Percentiles rank a stretch among this genome's conserved stretches.
Conservation (phyloP, 176 grass and related monocot species). For the Pontederia crassipes region DNA sequence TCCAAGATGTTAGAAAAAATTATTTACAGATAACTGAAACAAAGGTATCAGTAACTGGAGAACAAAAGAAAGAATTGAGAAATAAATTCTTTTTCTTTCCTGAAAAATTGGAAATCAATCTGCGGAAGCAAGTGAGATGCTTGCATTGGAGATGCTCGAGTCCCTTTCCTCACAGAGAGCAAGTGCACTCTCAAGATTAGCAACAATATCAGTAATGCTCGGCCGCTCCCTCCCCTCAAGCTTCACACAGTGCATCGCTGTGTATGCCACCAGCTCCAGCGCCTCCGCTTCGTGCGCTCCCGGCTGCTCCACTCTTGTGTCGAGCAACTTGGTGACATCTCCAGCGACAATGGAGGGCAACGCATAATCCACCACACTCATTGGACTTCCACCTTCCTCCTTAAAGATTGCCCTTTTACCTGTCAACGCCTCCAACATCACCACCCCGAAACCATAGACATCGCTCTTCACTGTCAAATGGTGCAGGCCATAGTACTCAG, state of each 20-base stretch:
- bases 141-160: conserved; percentile 43
- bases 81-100: background rate
- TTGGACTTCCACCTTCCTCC: conserved; percentile 37
- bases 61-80: background rate
- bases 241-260: conserved; percentile 62
- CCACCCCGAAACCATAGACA: conserved; percentile 84
- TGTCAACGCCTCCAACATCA: conserved; percentile 71
- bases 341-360: conserved; percentile 39
- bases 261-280: conserved; percentile 63
- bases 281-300: conserved; percentile 50
- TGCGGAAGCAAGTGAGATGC: conserved; percentile 45
- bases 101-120: conserved; percentile 19
- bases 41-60: background rate
- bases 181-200: conserved; percentile 69
- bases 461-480: conserved; percentile 89
- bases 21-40: background rate
- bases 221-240: conserved; percentile 63
- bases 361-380: conserved; percentile 63
- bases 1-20: background rate
- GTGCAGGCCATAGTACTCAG: conserved; percentile 90
- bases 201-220: conserved; percentile 52
- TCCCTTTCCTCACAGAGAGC: conserved; percentile 50
- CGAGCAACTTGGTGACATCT: conserved; percentile 50
- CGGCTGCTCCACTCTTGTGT: conserved; percentile 31
- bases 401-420: conserved; percentile 69